These are phyloP conservation scores for Fusarium sp. DNA, from an alignment of 2,329 filamentous ascomycete genomes.

Conservation along the genomic window DNA sequence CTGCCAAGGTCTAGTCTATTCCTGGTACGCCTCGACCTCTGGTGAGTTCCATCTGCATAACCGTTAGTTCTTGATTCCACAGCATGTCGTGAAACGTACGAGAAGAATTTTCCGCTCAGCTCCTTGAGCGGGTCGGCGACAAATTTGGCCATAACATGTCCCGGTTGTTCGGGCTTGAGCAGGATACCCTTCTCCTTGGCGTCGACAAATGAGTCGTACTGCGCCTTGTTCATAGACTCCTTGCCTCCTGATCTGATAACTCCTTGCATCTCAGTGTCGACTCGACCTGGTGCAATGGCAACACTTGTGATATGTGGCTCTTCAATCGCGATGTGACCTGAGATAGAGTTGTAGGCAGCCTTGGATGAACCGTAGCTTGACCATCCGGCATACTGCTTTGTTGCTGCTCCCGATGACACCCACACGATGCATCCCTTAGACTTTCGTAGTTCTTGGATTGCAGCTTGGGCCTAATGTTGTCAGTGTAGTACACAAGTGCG, in stretches of 20 bases:
- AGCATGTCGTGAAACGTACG: slow-evolving; percentile 57
- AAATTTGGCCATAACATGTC: slow-evolving; percentile 85
- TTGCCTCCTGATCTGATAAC: slow-evolving; percentile 74
- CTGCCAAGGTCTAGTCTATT: slow-evolving; percentile 32
- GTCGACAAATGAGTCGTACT: slow-evolving; percentile 75
- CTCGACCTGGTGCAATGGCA: slow-evolving; percentile 80
- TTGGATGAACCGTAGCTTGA: slow-evolving; percentile 85
- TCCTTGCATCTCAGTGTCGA: slow-evolving; percentile 92
- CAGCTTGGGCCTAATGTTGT: slow-evolving; percentile 72
- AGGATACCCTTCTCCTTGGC: slow-evolving; percentile 77
- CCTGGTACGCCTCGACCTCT: slow-evolving; percentile 66
- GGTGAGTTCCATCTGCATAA: slow-evolving; percentile 52
- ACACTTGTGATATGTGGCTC: slow-evolving; percentile 81
- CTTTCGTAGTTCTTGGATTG: slow-evolving; percentile 74
- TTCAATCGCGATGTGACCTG: slow-evolving; percentile 77
- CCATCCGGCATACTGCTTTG: slow-evolving; percentile 76
- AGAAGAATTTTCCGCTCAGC: slow-evolving; percentile 81
- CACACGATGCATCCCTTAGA: slow-evolving; percentile 79
- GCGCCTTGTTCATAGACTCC: slow-evolving; percentile 61
- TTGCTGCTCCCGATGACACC: slow-evolving; percentile 82
- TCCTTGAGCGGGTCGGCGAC: slow-evolving; percentile 71
- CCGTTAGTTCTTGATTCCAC: slow-evolving; percentile 28
- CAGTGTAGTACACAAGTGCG: background rate
- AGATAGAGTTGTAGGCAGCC: slow-evolving; percentile 84
- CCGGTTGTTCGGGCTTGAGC: slow-evolving; percentile 84